phyloP scores from a whole-genome alignment of 225 moss, liverwort and hornwort species.

The Anthoceros angustus region DNA sequence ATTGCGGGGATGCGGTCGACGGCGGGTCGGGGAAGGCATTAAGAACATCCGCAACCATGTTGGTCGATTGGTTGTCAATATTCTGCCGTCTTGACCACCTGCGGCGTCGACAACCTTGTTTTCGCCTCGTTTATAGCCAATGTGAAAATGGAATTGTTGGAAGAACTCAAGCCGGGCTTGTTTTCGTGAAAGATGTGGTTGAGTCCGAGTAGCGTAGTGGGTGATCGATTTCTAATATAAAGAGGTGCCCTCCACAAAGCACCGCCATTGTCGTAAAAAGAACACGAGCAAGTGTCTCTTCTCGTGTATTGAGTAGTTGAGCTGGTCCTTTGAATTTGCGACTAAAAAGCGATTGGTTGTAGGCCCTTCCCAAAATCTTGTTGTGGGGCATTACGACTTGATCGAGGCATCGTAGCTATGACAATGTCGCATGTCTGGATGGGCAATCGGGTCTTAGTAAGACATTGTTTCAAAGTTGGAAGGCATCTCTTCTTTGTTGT shows the following conservation, averaged over 20 bases:
- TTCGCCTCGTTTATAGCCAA: no score
- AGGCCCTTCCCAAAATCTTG: slow-evolving; percentile 5
- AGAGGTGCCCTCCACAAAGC: not conserved
- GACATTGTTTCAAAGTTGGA: not conserved
- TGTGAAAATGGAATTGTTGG: no score
- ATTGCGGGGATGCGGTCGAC: no score
- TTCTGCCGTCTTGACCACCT: no score
- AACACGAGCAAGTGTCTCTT: no score
- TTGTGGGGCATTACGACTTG: not conserved
- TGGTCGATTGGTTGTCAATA: no score
- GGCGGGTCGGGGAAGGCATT: no score
- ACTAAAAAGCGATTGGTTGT: slow-evolving; percentile 2
- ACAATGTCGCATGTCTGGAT: not conserved
- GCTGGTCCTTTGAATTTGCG: not conserved
- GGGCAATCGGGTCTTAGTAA: not conserved
- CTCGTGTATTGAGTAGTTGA: not conserved
- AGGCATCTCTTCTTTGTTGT: not conserved
- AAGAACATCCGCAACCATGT: no score
- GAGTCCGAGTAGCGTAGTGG: not conserved
- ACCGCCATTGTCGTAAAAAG: no score
- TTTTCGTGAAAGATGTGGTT: no score
- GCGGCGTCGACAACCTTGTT: no score
- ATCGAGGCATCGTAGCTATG: slow-evolving; percentile 6
- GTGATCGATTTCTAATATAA: not conserved
- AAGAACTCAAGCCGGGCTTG: not conserved